phyloP scores from a whole-genome alignment of 2,329 filamentous ascomycete genomes.

The Penicillium freii region DNA sequence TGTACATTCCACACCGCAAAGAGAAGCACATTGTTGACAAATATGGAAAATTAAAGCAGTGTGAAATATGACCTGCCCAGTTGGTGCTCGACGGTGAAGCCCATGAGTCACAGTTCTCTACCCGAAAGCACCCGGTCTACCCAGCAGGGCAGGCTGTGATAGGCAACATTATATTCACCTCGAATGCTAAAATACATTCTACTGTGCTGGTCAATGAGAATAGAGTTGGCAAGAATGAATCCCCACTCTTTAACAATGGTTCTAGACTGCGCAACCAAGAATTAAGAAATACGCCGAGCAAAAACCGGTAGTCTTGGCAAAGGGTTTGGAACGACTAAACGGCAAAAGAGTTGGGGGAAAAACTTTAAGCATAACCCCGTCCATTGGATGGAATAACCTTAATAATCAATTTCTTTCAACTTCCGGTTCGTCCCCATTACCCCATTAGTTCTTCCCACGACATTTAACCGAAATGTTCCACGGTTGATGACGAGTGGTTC shows the following conservation, averaged over 20 bases:
- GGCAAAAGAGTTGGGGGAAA: background rate
- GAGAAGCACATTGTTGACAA: background rate
- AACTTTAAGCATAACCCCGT: background rate
- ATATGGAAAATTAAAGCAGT: background rate
- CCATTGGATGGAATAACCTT: background rate
- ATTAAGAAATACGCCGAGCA: background rate
- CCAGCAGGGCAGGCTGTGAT: background rate
- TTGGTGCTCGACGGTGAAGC: background rate
- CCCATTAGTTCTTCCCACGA: background rate
- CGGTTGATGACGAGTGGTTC: background rate
- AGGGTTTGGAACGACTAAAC: background rate
- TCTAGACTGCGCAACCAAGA: background rate
- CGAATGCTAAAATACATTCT: background rate
- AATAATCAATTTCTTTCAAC: background rate
- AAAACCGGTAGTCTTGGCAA: conserved; percentile 1
- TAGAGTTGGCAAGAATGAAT: background rate
- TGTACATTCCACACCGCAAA: background rate
- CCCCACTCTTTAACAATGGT: background rate
- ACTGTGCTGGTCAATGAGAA: background rate
- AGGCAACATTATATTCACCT: background rate
- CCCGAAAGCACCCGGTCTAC: background rate
- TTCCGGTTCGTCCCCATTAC: background rate
- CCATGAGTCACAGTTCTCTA: background rate
- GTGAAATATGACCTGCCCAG: background rate
- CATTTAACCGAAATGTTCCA: background rate